Evolutionary conservation across 164 flowering plant species (phyloP), one percentile per base, ranked within the genome.

Genomic region (Kingdonia uniflora): DNA sequence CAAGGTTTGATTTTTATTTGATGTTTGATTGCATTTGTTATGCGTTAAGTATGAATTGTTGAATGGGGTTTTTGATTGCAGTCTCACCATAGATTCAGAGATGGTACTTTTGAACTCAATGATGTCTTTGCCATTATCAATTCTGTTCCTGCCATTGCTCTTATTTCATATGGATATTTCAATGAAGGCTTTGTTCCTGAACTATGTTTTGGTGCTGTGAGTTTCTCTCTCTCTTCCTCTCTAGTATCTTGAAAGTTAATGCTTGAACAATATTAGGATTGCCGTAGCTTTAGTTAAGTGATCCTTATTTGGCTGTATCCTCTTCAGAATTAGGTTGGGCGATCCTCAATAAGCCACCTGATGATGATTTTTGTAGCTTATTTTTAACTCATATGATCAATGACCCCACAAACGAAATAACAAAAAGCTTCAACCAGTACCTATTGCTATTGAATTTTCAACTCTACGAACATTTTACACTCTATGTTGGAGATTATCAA

Each of bases 81-180:
- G 96, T 85, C 96, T 15, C 94, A 87, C 67, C 94, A 87, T 62
- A 57, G 60, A 61, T 84, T 94, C 0, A 82, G 96, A 68, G 96
- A 82, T 23, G 94, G 96, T 11, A 82, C 94, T 0, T 87, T 87
- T 51, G 94, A 87, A 71, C 78, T 85, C 20, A 85, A 87, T 69
- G 96, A 87, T 52, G 77, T 85, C 2, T 85, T 87, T 55, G 96
- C 96, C 6, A 78, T 84, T 19, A 78, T 65, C 46, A 87, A 87
- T 58, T 87, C 96, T 5, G 79, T 68, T 53, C 96, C 94, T 0
- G 96, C 95, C 22, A 85, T 88, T 14, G 82, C 76, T 24, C 85
- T 88, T 23, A 71, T 88, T 44, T 63, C 78, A 33, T 88, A 68
- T 19, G 96, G 96, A 3, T 80, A 81, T 75, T 81, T 83, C 79